Percentiles rank a stretch among this genome's conserved stretches.
These are phyloP conservation scores for Pyracantha coccinea DNA, from an alignment of 331 rosid species.

Conservation along the genomic window DNA sequence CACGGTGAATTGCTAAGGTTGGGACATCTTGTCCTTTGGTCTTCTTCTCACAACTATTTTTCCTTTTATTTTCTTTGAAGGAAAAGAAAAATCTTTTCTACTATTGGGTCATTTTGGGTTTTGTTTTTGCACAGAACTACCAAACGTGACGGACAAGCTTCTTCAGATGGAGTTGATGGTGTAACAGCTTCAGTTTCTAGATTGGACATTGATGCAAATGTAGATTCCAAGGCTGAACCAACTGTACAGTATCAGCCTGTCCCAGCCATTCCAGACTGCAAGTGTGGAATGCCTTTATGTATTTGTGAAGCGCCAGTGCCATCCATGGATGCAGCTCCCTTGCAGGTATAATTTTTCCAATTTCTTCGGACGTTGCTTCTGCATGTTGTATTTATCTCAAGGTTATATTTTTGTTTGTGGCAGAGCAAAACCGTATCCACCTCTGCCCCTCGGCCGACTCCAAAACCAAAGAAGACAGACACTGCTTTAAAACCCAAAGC, in stretches of 20 bases:
- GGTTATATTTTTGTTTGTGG: slow-evolving; percentile 12
- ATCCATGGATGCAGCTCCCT: slow-evolving; percentile 32
- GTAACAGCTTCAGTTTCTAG: slow-evolving; percentile 53
- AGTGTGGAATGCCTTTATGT: slow-evolving; percentile 99
- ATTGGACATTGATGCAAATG: slow-evolving; percentile 47
- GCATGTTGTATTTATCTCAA: slow-evolving; percentile 10
- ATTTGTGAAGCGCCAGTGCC: slow-evolving; percentile 80
- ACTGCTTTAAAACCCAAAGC: slow-evolving; percentile 41
- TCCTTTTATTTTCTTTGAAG: background rate
- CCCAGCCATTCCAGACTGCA: slow-evolving; percentile 46
- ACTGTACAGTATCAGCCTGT: slow-evolving; percentile 31
- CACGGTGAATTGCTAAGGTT: background rate
- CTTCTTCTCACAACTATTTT: background rate
- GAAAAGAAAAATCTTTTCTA: too few relatives aligned
- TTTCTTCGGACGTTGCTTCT: background rate
- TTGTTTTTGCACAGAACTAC: slow-evolving; percentile 42
- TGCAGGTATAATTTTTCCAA: slow-evolving; percentile 40
- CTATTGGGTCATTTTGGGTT: background rate
- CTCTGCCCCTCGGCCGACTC: slow-evolving; percentile 41
- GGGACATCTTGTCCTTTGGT: background rate
- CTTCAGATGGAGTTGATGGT: slow-evolving; percentile 35
- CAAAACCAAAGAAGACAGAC: slow-evolving; percentile 72
- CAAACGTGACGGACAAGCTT: slow-evolving; percentile 32
- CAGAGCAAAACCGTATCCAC: slow-evolving; percentile 42
- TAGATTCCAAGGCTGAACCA: slow-evolving; percentile 28